Conservation (phyloP, 2,329 filamentous ascomycete species). For the Curvularia lunata region DNA sequence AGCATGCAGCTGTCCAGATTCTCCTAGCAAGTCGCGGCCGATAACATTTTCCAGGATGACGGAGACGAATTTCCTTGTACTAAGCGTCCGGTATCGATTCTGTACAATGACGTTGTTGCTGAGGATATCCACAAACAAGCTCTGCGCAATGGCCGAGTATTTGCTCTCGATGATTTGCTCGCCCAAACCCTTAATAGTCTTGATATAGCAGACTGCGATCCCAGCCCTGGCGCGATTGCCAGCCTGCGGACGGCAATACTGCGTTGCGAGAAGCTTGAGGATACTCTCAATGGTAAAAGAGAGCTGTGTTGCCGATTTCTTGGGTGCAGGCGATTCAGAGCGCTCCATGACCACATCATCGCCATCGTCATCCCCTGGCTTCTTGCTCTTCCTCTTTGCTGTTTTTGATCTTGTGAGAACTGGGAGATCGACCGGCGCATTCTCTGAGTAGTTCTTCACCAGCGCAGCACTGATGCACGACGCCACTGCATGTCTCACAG, state of each 20-base stretch:
- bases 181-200: slow-evolving; percentile 77
- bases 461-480: slow-evolving; percentile 84
- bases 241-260: slow-evolving; percentile 80
- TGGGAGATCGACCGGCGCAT: slow-evolving; percentile 49
- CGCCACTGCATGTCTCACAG: slow-evolving; percentile 84
- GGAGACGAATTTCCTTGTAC: slow-evolving; percentile 82
- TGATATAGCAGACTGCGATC: slow-evolving; percentile 85
- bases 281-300: slow-evolving; percentile 78
- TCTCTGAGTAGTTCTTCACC: slow-evolving; percentile 78
- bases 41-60: slow-evolving; percentile 84
- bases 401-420: slow-evolving; percentile 60
- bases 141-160: slow-evolving; percentile 81
- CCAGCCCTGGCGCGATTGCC: slow-evolving; percentile 82
- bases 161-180: slow-evolving; percentile 82
- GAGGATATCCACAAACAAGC: slow-evolving; percentile 80
- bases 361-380: slow-evolving; percentile 67
- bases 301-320: slow-evolving; percentile 73
- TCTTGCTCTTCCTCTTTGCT: slow-evolving; percentile 76
- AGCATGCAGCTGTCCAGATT: slow-evolving; percentile 84
- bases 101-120: slow-evolving; percentile 76
- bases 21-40: slow-evolving; percentile 80
- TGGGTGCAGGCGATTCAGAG: slow-evolving; percentile 76
- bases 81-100: slow-evolving; percentile 86
- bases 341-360: slow-evolving; percentile 73
- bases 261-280: slow-evolving; percentile 75